Evolutionary conservation across 1,284 basidiomycete genomes (phyloP).

Genomic region (Cryptococcus hybrid): DNA sequence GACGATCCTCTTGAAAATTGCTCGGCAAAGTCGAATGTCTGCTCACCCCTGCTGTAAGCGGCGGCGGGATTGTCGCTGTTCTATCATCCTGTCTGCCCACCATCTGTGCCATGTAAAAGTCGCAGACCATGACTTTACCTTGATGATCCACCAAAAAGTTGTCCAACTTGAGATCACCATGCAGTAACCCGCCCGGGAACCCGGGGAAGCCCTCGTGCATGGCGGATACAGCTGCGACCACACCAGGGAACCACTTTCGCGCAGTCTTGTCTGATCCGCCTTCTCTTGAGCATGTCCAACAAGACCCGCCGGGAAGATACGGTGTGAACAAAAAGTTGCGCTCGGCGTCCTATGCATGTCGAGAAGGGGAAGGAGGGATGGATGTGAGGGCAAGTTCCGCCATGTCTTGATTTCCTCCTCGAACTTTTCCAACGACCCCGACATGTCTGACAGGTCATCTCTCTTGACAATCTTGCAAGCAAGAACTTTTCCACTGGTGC

Average conservation of each 20-base stretch:
- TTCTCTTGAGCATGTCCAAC: constrained; percentile 71
- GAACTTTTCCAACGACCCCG: constrained; percentile 55
- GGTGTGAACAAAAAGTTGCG: constrained; percentile 80
- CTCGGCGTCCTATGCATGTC: constrained; percentile 60
- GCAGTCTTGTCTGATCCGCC: constrained; percentile 63
- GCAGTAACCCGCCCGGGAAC: constrained; percentile 66
- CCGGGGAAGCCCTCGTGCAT: constrained; percentile 63
- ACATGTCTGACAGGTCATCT: constrained; percentile 46
- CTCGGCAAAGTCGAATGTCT: constrained; percentile 14
- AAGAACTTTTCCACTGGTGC: constrained; percentile 61
- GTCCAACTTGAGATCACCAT: constrained; percentile 94
- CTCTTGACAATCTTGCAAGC: constrained; percentile 75
- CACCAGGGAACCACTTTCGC: constrained; percentile 84
- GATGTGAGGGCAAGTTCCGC: constrained; percentile 65
- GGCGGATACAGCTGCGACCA: constrained; percentile 80
- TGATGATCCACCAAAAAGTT: constrained; percentile 88
- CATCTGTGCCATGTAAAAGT: constrained; percentile 48
- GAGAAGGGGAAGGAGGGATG: constrained; percentile 75
- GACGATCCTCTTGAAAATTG: constrained; percentile 8
- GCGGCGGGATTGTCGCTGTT: constrained; percentile 8
- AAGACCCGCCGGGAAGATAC: constrained; percentile 80
- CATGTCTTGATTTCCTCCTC: constrained; percentile 78
- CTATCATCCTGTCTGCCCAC: constrained; percentile 6
- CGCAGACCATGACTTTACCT: constrained; percentile 54
- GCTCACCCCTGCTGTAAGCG: constrained; percentile 3